Percentiles rank a stretch among this genome's conserved stretches.
Conservation (phyloP, 352 stramenopile species). For the Plasmopara halstedii region DNA sequence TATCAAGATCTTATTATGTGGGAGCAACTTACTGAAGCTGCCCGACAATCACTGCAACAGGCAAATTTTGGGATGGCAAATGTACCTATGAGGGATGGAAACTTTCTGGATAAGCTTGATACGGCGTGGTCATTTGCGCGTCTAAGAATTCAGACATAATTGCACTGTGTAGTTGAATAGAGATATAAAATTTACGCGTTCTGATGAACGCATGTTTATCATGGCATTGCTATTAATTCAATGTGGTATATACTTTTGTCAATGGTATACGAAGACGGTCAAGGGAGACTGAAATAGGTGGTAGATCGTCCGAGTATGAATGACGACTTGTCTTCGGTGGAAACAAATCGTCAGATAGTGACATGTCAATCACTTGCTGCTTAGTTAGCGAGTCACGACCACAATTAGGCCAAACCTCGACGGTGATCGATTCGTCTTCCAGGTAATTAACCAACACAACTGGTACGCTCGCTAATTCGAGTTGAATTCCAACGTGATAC, state of each 20-base stretch:
- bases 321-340: slow-evolving; percentile 83
- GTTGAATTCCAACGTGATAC: slow-evolving; percentile 70
- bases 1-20: slow-evolving; percentile 12
- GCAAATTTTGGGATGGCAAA: slow-evolving; percentile 7
- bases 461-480: slow-evolving; percentile 57
- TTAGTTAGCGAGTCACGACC: slow-evolving; percentile 77
- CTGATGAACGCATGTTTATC: no score
- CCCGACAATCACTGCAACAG: slow-evolving; percentile 1
- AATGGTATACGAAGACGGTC: slow-evolving; percentile 44
- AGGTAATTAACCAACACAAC: slow-evolving; percentile 80
- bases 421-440: slow-evolving; percentile 74
- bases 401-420: slow-evolving; percentile 83
- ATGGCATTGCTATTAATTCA: no score
- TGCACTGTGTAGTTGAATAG: no score
- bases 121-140: no score
- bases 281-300: slow-evolving; percentile 73
- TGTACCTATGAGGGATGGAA: slow-evolving; percentile 21
- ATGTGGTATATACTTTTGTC: no score
- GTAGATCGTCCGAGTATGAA: slow-evolving; percentile 76
- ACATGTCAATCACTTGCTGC: slow-evolving; percentile 76
- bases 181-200: no score
- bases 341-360: slow-evolving; percentile 75
- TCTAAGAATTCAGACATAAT: no score
- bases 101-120: slow-evolving; percentile 17
- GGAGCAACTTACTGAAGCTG: slow-evolving; percentile 5